phyloP scores from a whole-genome alignment of 2,329 filamentous ascomycete genomes.

The Ophiostoma himal-ulmi region DNA sequence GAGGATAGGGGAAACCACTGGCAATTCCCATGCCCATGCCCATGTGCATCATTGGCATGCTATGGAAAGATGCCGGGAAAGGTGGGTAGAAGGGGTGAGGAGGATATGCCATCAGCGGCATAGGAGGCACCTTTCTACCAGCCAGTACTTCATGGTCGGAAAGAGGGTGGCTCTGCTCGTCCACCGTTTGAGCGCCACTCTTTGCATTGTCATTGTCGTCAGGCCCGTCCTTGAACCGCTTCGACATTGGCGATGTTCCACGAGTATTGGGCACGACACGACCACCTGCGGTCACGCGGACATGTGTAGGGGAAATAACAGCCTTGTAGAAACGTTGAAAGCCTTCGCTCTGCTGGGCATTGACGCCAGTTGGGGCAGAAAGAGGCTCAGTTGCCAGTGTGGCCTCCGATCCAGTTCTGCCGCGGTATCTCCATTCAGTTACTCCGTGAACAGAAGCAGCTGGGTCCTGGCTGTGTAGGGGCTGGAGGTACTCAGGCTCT shows the following conservation, averaged over 20 bases:
- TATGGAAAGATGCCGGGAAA: conserved; percentile 28
- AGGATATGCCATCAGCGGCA: conserved; percentile 29
- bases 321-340: conserved; percentile 63
- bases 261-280: conserved; percentile 61
- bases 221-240: conserved; percentile 42
- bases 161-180: conserved; percentile 16
- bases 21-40: conserved; percentile 34
- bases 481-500: conserved; percentile 30
- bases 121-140: conserved; percentile 20
- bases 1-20: conserved; percentile 26
- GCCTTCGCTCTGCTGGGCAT: conserved; percentile 56
- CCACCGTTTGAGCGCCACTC: conserved; percentile 24
- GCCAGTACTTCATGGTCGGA: conserved; percentile 5
- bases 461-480: conserved; percentile 25
- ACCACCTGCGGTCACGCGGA: conserved; percentile 61
- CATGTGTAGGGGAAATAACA: conserved; percentile 61
- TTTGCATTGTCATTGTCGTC: conserved; percentile 27
- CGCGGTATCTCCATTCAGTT: conserved; percentile 31
- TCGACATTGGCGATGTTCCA: conserved; percentile 47
- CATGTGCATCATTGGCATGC: conserved; percentile 38
- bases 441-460: conserved; percentile 26
- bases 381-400: conserved; percentile 46
- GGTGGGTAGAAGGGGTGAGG: conserved; percentile 25
- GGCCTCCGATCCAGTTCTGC: conserved; percentile 43
- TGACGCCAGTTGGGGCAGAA: conserved; percentile 47